A percentile compares a stretch with the other conserved stretches of the same genome.
These are phyloP conservation scores for Lactarius trivialis DNA, from an alignment of 768 basidiomycete species.

Conservation along the genomic window DNA sequence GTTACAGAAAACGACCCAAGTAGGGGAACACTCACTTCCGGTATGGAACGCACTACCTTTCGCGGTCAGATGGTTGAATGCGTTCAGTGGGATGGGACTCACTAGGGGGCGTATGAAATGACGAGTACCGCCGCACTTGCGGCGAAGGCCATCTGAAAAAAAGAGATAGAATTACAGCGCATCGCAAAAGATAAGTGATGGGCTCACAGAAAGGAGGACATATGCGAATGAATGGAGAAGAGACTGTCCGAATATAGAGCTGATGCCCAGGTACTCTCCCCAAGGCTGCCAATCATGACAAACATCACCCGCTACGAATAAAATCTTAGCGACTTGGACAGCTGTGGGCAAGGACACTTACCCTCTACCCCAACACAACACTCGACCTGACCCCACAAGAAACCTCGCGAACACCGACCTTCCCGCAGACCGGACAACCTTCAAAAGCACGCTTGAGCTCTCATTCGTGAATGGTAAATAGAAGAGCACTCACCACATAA, in stretches of 20 bases:
- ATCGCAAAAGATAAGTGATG: background rate
- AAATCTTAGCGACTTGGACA: slow-evolving; percentile 8
- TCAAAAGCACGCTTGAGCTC: background rate
- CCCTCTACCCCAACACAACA: slow-evolving; percentile 63
- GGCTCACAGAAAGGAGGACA: slow-evolving; percentile 53
- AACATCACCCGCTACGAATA: slow-evolving; percentile 50
- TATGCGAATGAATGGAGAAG: slow-evolving; percentile 61
- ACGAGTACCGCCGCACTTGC: slow-evolving; percentile 60
- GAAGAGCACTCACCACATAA: slow-evolving; percentile 50
- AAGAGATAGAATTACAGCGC: background rate
- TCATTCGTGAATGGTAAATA: background rate
- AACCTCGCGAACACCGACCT: slow-evolving; percentile 59
- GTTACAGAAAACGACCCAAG: background rate
- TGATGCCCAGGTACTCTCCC: slow-evolving; percentile 52
- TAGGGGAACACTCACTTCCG: slow-evolving; percentile 49
- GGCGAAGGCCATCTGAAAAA: slow-evolving; percentile 49
- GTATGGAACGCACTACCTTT: slow-evolving; percentile 62
- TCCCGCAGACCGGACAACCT: slow-evolving; percentile 68
- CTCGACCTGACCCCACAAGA: slow-evolving; percentile 65
- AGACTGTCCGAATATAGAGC: slow-evolving; percentile 52
- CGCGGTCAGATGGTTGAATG: background rate
- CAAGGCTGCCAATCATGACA: slow-evolving; percentile 64
- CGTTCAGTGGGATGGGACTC: slow-evolving; percentile 26
- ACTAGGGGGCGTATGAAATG: slow-evolving; percentile 65
- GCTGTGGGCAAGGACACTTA: slow-evolving; percentile 27